These are phyloP conservation scores for Saccharomycopsis hybrid DNA, from an alignment of 1,139 yeast genomes.

Conservation along the genomic window DNA sequence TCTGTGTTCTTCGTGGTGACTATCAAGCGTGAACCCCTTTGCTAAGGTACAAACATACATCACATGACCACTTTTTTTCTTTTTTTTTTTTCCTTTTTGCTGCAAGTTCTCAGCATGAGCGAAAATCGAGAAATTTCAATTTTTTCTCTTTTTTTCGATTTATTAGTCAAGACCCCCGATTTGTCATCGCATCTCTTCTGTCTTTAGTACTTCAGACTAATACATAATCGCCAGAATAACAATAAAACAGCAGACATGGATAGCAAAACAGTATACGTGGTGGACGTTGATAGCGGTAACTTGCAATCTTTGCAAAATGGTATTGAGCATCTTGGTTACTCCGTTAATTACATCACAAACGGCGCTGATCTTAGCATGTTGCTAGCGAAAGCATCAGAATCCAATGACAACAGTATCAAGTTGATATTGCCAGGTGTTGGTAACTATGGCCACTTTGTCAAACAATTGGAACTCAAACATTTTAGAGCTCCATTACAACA, in stretches of 20 bases:
- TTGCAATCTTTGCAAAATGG: conserved; percentile 86
- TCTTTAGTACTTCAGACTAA: too few relatives aligned
- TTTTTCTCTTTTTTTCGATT: too few relatives aligned
- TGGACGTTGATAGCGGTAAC: conserved; percentile 95
- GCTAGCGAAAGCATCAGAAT: neutral
- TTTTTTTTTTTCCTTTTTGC: too few relatives aligned
- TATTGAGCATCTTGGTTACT: conserved; percentile 66
- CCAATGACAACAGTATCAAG: conserved; percentile 38
- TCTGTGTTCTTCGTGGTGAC: too few relatives aligned
- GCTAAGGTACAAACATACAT: too few relatives aligned
- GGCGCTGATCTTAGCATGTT: conserved; percentile 34
- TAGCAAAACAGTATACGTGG: conserved; percentile 51
- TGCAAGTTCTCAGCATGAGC: too few relatives aligned
- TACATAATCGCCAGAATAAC: too few relatives aligned
- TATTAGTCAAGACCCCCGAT: too few relatives aligned
- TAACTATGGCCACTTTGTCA: conserved; percentile 88
- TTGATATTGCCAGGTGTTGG: conserved; percentile 92
- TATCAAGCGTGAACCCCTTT: too few relatives aligned
- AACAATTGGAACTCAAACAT: conserved; percentile 53
- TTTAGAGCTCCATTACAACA: conserved; percentile 58
- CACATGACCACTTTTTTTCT: too few relatives aligned
- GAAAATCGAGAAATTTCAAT: too few relatives aligned
- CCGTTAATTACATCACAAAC: conserved; percentile 43
- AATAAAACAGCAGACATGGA: neutral
- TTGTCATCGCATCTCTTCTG: too few relatives aligned